Evolutionary conservation across 2,329 filamentous ascomycete species (phyloP).

Genomic region (Tympanopsis confertula): DNA sequence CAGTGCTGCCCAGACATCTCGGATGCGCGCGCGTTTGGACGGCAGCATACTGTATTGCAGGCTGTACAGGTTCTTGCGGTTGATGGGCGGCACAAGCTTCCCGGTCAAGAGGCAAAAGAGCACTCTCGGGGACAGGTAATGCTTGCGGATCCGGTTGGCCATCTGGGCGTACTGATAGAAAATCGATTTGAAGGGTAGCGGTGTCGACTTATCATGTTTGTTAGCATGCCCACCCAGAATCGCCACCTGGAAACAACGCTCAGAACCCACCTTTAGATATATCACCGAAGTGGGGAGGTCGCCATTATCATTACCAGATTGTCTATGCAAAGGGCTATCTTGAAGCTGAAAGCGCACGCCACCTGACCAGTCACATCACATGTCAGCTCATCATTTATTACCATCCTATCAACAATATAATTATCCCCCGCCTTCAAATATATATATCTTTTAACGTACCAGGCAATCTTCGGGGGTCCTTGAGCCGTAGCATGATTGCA

Average conservation of each 20-base stretch:
- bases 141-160: constrained; percentile 79
- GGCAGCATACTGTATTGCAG: constrained; percentile 98
- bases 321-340: constrained; percentile 49
- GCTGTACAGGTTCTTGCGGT: constrained; percentile 87
- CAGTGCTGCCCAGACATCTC: constrained; percentile 73
- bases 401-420: too few species aligned
- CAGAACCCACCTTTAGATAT: constrained; percentile 58
- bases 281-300: constrained; percentile 68
- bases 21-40: constrained; percentile 64
- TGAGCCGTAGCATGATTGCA: constrained; percentile 87
- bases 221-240: constrained; percentile 5
- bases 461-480: constrained; percentile 80
- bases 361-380: constrained; percentile 26
- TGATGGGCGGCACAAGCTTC: constrained; percentile 87
- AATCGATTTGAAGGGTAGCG: constrained; percentile 78
- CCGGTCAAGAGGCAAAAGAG: constrained; percentile 80
- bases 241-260: neutral
- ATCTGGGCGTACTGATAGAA: constrained; percentile 97
- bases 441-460: constrained; percentile 44
- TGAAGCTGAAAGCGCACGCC: constrained; percentile 84
- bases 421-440: too few species aligned
- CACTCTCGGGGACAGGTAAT: constrained; percentile 83
- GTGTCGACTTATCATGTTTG: constrained; percentile 54
- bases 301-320: constrained; percentile 23
- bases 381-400: neutral